Percentiles rank a stretch among this genome's conserved stretches.
Conservation (phyloP, 2,329 filamentous ascomycete species). For the Diplodia intermedia region DNA sequence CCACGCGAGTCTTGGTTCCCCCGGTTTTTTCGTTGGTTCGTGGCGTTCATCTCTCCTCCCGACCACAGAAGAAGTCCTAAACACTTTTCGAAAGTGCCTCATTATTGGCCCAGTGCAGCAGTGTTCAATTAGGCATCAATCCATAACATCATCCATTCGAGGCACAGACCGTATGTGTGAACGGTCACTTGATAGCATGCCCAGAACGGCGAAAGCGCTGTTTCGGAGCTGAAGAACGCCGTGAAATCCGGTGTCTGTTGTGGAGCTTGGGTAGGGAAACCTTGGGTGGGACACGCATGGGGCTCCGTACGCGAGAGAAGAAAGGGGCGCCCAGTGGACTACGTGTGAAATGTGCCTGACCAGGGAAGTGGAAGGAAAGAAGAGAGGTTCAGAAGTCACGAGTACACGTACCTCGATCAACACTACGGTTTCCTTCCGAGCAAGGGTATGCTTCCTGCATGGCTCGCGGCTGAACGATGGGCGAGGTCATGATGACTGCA, state of each 20-base stretch:
- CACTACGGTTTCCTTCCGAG: background rate
- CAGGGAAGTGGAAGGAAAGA: background rate
- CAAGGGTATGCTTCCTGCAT: background rate
- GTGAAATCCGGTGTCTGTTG: slow-evolving; percentile 1
- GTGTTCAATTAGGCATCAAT: background rate
- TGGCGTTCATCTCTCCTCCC: background rate
- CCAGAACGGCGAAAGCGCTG: background rate
- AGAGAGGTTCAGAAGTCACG: background rate
- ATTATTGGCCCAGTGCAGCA: background rate
- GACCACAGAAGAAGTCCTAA: background rate
- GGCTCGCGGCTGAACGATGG: background rate
- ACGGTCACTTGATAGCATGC: background rate
- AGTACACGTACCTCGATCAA: background rate
- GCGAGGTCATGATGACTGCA: background rate
- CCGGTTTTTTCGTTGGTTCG: background rate
- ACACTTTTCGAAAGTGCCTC: background rate
- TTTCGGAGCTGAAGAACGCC: background rate
- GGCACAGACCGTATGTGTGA: background rate
- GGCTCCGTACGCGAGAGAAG: background rate
- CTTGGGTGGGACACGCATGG: background rate
- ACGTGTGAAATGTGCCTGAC: background rate
- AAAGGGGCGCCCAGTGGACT: background rate
- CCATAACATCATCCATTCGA: background rate
- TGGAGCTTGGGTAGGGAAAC: background rate
- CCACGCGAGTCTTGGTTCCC: background rate